These are phyloP conservation scores for Candida morakotiae DNA, from an alignment of 805 yeast genomes.

Conservation along the genomic window DNA sequence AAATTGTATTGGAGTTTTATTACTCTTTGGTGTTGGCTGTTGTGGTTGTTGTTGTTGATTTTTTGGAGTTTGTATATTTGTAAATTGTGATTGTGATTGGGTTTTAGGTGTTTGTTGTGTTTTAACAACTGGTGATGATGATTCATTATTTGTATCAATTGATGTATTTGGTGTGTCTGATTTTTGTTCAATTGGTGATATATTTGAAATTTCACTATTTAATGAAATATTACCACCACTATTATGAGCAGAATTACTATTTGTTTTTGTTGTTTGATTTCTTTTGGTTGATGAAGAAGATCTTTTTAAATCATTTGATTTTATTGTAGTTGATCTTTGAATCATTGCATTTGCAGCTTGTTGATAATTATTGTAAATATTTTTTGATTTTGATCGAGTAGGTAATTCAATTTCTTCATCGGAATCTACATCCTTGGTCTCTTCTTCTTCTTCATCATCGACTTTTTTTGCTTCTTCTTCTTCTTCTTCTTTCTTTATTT, in stretches of 20 bases:
- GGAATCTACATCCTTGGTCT: conserved; percentile 2
- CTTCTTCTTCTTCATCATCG: conserved; percentile 1
- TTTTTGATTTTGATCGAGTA: conserved; percentile 22
- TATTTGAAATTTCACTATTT: not conserved
- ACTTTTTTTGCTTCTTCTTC: conserved; percentile 1
- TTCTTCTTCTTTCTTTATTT: conserved; percentile 6
- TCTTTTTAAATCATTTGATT: not conserved
- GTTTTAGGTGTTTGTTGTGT: not conserved
- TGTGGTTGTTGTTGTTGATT: not conserved
- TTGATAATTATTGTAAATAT: conserved; percentile 30
- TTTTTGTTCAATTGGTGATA: not conserved
- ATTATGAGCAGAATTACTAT: not conserved
- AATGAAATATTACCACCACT: not conserved
- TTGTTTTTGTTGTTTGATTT: not conserved
- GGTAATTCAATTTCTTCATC: conserved; percentile 11
- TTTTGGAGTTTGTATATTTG: not conserved
- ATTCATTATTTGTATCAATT: conserved; percentile 1
- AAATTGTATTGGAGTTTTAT: not conserved
- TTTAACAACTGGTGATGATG: not conserved
- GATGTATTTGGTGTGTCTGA: conserved; percentile 6
- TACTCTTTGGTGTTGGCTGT: not conserved
- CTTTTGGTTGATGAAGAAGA: not conserved
- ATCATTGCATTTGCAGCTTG: conserved; percentile 13
- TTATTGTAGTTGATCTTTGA: not conserved
- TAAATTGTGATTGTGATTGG: not conserved